Percentiles rank a stretch among this genome's conserved stretches.
phyloP scores from a whole-genome alignment of 257 asterid genomes.

The Petrea volubilis region DNA sequence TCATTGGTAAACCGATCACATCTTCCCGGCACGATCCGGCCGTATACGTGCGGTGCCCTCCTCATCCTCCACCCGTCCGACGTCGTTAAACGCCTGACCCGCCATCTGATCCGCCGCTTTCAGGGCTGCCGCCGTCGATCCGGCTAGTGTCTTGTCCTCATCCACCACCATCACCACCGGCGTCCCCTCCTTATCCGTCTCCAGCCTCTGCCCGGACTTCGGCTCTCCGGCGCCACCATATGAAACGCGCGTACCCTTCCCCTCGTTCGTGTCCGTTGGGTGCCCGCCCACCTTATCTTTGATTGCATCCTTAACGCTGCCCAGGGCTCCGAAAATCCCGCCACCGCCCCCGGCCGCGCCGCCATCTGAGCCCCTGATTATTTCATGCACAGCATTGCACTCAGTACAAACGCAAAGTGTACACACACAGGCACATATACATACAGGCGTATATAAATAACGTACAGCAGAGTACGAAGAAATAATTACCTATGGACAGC shows the following conservation, averaged over 20 bases:
- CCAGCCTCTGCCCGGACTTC: slow-evolving; percentile 28
- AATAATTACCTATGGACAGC: slow-evolving; percentile 5
- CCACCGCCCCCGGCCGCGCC: slow-evolving; percentile 35
- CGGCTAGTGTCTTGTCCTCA: slow-evolving; percentile 35
- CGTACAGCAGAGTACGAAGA: no score
- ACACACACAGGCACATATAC: no score
- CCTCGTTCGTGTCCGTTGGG: slow-evolving; percentile 25
- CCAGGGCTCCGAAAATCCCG: slow-evolving; percentile 50
- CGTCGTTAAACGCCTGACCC: slow-evolving; percentile 65
- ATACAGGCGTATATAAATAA: no score
- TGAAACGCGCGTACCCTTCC: neutral
- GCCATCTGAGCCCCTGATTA: slow-evolving; percentile 24
- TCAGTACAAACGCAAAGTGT: neutral
- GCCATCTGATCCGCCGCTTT: slow-evolving; percentile 46
- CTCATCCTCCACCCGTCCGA: slow-evolving; percentile 41
- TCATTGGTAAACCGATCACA: neutral
- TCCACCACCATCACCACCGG: slow-evolving; percentile 47
- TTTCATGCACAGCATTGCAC: neutral
- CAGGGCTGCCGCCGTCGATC: slow-evolving; percentile 31
- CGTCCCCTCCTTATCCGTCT: slow-evolving; percentile 43
- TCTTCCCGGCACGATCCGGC: slow-evolving; percentile 36
- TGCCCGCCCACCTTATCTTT: slow-evolving; percentile 49
- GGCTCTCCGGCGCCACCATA: slow-evolving; percentile 34
- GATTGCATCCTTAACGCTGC: slow-evolving; percentile 42
- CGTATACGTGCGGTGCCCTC: slow-evolving; percentile 29